phyloP scores from a whole-genome alignment of 108 stramenopile genomes.

The Skeletonema costatum region DNA sequence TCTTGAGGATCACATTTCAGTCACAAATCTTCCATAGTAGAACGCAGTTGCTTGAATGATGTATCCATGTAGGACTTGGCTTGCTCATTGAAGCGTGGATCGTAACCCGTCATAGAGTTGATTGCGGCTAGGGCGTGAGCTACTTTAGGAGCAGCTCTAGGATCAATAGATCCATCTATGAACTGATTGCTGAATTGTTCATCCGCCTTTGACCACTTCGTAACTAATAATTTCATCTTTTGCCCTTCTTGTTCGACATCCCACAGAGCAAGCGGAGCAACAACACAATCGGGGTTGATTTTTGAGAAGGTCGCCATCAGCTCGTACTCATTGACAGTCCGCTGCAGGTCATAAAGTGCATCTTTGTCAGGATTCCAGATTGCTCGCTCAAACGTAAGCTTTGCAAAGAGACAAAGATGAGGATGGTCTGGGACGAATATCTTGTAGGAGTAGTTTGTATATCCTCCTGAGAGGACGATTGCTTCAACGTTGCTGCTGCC shows the following conservation, averaged over 20 bases:
- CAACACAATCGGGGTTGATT: conserved; percentile 16
- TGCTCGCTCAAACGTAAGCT: conserved; percentile 39
- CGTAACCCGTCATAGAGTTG: conserved; percentile 36
- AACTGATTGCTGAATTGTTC: conserved; percentile 53
- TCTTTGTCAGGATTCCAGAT: conserved; percentile 38
- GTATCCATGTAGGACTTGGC: conserved; percentile 20
- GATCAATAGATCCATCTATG: conserved; percentile 56
- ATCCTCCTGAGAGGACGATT: conserved; percentile 27
- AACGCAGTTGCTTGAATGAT: conserved; percentile 2
- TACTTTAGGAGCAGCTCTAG: conserved; percentile 42
- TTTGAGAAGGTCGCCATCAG: conserved; percentile 34
- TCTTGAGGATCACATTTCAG: background rate
- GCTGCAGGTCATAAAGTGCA: conserved; percentile 23
- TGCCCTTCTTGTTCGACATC: conserved; percentile 37
- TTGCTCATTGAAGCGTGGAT: conserved; percentile 46
- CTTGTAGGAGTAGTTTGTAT: conserved; percentile 42
- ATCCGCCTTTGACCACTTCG: conserved; percentile 52
- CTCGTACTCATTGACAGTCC: conserved; percentile 36
- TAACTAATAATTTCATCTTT: conserved; percentile 55
- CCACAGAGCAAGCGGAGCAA: conserved; percentile 30
- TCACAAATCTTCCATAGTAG: conserved; percentile 3
- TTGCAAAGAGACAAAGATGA: conserved; percentile 33
- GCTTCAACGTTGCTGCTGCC: conserved; percentile 18
- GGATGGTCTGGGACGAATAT: conserved; percentile 23
- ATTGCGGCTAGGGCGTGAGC: conserved; percentile 50